Evolutionary conservation across 2,329 filamentous ascomycete species (phyloP).

Genomic region (Hirsutella rhossiliensis): DNA sequence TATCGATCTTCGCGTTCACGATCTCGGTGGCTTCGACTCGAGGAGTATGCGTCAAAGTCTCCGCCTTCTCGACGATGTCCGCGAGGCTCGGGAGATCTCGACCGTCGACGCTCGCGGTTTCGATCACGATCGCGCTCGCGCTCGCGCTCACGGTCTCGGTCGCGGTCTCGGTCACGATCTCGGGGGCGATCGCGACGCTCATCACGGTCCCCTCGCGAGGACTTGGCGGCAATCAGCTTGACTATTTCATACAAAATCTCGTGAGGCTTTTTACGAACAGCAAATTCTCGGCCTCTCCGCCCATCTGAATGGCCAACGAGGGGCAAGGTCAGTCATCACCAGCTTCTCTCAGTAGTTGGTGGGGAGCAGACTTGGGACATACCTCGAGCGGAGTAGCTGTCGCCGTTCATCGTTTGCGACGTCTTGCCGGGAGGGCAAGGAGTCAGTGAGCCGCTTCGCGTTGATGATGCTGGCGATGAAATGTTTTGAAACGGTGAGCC

Average conservation of each 20-base stretch:
- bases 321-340: conserved; percentile 5
- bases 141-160: conserved; percentile 46
- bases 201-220: conserved; percentile 18
- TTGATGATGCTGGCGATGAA: conserved; percentile 13
- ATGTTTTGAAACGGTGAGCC: conserved; percentile 11
- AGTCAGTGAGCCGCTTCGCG: conserved; percentile 5
- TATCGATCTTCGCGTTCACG: conserved; percentile 91
- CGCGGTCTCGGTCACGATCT: conserved; percentile 61
- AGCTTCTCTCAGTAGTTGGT: not conserved
- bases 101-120: conserved; percentile 57
- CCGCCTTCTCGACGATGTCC: conserved; percentile 59
- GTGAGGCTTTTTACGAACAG: conserved; percentile 25
- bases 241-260: not conserved
- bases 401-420: conserved; percentile 61
- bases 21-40: conserved; percentile 84
- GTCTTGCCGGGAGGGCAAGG: conserved; percentile 4
- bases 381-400: conserved; percentile 72
- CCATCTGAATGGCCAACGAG: conserved; percentile 25
- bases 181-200: conserved; percentile 18
- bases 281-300: conserved; percentile 44
- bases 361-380: conserved; percentile 17
- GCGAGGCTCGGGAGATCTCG: conserved; percentile 70
- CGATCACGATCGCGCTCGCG: conserved; percentile 22
- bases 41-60: conserved; percentile 81
- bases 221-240: not conserved